phyloP scores from a whole-genome alignment of 495 filamentous ascomycete genomes.

The Penicillium paxilli region DNA sequence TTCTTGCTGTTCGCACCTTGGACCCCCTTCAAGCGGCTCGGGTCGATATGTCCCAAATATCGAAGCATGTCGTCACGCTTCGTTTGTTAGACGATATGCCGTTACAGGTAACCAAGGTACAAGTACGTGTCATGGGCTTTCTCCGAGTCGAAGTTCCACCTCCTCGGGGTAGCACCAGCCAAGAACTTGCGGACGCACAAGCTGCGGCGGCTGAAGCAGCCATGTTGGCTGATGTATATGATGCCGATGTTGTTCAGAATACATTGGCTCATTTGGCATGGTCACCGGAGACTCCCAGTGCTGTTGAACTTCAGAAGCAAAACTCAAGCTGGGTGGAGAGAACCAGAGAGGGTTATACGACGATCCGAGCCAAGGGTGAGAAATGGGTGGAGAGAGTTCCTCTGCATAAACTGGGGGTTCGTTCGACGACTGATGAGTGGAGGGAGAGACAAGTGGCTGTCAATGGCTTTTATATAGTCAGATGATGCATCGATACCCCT shows the following conservation, averaged over 20 bases:
- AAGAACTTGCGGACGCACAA: slow-evolving; percentile 28
- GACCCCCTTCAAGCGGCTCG: slow-evolving; percentile 38
- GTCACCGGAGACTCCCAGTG: slow-evolving; percentile 36
- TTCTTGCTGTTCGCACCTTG: slow-evolving; percentile 47
- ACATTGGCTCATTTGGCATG: slow-evolving; percentile 57
- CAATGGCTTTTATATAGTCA: slow-evolving; percentile 43
- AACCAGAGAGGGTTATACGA: slow-evolving; percentile 37
- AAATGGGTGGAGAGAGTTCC: slow-evolving; percentile 53
- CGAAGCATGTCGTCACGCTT: slow-evolving; percentile 43
- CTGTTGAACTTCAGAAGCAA: slow-evolving; percentile 19
- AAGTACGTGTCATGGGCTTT: slow-evolving; percentile 56
- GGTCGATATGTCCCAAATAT: slow-evolving; percentile 40
- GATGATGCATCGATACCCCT: too few species aligned
- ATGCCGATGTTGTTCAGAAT: slow-evolving; percentile 47
- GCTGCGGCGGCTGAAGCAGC: slow-evolving; percentile 38
- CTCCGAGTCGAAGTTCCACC: slow-evolving; percentile 32
- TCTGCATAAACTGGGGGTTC: slow-evolving; percentile 55
- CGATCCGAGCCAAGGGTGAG: slow-evolving; percentile 43
- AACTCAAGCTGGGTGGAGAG: slow-evolving; percentile 29
- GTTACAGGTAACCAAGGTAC: slow-evolving; percentile 38
- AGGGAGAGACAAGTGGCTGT: slow-evolving; percentile 43
- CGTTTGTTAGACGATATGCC: slow-evolving; percentile 43
- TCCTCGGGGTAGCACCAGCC: slow-evolving; percentile 21
- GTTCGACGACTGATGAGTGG: slow-evolving; percentile 46
- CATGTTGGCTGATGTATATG: slow-evolving; percentile 44